Evolutionary conservation across 192 early-diverging fungal genomes (phyloP), one percentile per base, ranked within the genome.

Genomic region (Phlyctochytrium arcticum): DNA sequence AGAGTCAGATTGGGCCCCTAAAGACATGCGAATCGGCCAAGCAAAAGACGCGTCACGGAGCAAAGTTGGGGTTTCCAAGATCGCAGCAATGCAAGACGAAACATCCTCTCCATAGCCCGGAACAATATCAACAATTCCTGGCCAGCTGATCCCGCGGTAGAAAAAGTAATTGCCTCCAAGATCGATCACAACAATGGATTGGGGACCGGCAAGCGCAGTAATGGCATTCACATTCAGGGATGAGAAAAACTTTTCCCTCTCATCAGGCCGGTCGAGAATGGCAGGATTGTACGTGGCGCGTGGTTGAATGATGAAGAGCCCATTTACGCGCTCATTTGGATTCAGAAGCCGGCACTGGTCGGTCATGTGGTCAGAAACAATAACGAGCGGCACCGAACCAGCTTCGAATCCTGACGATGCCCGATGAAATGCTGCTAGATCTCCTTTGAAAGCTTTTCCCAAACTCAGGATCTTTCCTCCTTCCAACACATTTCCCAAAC

Each of bases 81-180:
- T n/a, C n/a, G n/a, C n/a, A n/a, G n/a, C 48, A 23, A 50, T 50
- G 7, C 6, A 7, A 15, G 15, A 15, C 21, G 48, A 21, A 6
- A 50, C 21, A 31, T 61, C 59, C n/a, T 23, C 15, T 17, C 62
- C 62, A 26, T 67, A 65, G 7, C 24, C 7, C 8, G 59, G 59
- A 17, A 63, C 7, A 12, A 15, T n/a, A 12, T 8, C 27, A 31
- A 48, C 8, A 30, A 63, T 10, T 31, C 62, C 62, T 8, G 17
- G n/a, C 62, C 54, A 63, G 0, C 60, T 15, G n/a, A 65, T 60
- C 10, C 60, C 60, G 17, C 60, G 60, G 36, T 62, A 62, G 36
- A 62, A 62, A 23, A 61, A 62, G 62, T 23, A 62, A n/a, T 62
- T 62, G 9, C n/a, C 26, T 10, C 58, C 19, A 19, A 62, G 15